A percentile compares a stretch with the other conserved stretches of the same genome.
Conservation (phyloP, 306 rosid genomes). For the Acacia melanoxylon region DNA sequence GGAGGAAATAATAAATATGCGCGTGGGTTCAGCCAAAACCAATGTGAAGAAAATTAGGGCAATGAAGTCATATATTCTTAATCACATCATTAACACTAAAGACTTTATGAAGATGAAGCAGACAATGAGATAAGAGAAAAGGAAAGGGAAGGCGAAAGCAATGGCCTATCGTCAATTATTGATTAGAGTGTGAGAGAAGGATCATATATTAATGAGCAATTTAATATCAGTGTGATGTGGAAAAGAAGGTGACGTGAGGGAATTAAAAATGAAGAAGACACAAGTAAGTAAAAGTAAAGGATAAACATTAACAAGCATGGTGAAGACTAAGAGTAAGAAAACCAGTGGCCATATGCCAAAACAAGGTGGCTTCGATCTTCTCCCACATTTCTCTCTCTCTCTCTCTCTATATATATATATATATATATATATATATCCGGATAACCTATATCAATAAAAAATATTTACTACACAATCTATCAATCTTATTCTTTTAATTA, state of each 20-base stretch:
- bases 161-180: not conserved
- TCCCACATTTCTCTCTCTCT: not conserved
- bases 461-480: not conserved
- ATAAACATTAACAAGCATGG: not conserved
- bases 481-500: not conserved
- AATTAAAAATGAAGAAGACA: not conserved
- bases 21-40: too few relatives aligned
- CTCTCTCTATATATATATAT: not conserved
- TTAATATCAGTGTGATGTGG: not conserved
- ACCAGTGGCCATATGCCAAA: not conserved
- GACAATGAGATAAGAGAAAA: not conserved
- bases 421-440: too few relatives aligned
- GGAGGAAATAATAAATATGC: too few relatives aligned
- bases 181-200: not conserved
- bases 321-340: not conserved
- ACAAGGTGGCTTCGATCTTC: not conserved
- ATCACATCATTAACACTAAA: not conserved
- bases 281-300: not conserved
- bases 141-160: not conserved
- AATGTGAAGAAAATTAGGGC: not conserved
- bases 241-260: constrained; percentile 4
- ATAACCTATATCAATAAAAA: not conserved
- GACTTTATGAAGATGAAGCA: not conserved
- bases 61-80: not conserved
- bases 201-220: not conserved